A percentile compares a stretch with the other conserved stretches of the same genome.
phyloP scores from a whole-genome alignment of 306 rosid species.

The Alnus rubra region DNA sequence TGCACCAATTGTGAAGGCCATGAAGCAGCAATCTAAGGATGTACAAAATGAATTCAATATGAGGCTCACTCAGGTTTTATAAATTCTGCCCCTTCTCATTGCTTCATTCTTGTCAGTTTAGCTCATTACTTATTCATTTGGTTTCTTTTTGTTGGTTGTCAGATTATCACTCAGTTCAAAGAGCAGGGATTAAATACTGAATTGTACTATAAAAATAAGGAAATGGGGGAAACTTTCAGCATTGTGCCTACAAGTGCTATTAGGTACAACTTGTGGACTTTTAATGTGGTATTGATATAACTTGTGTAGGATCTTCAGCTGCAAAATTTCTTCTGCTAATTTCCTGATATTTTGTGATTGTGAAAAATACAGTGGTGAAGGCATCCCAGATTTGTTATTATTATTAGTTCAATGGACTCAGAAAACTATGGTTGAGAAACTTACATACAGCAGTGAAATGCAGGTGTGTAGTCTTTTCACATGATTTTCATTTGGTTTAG shows the following conservation, averaged over 20 bases:
- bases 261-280: constrained; percentile 50
- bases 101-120: background rate
- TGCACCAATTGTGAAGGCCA: constrained; percentile 75
- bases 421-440: constrained; percentile 87
- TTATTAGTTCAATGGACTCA: constrained; percentile 88
- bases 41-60: constrained; percentile 77
- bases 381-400: constrained; percentile 82
- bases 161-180: constrained; percentile 81
- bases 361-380: constrained; percentile 78
- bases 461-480: constrained; percentile 59
- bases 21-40: constrained; percentile 86
- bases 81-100: constrained; percentile 2
- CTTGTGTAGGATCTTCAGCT: background rate
- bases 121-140: constrained; percentile 18
- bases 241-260: constrained; percentile 97
- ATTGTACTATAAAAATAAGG: constrained; percentile 78
- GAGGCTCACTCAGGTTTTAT: constrained; percentile 75
- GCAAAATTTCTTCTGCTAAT: background rate
- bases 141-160: constrained; percentile 29
- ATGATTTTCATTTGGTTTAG: constrained; percentile 23
- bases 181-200: constrained; percentile 89
- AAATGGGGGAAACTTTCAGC: constrained; percentile 93
- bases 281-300: background rate
- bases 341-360: constrained; percentile 31
- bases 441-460: constrained; percentile 80